These are phyloP conservation scores for Fraxinus sp. DNA, from an alignment of 305 asterid species.

Conservation along the genomic window DNA sequence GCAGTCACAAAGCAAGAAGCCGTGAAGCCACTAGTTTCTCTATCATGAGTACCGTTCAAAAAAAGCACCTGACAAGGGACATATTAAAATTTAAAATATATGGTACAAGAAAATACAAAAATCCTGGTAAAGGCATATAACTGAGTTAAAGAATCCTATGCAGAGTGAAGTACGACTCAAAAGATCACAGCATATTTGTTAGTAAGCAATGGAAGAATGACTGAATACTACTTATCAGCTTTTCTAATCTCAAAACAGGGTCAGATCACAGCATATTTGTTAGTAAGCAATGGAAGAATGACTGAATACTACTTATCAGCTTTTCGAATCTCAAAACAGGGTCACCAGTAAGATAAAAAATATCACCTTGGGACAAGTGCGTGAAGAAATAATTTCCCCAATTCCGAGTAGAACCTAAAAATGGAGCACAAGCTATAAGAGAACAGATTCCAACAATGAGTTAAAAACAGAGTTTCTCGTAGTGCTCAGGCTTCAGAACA, in stretches of 20 bases:
- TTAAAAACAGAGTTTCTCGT: neutral
- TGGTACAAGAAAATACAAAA: neutral
- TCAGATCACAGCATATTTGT: neutral
- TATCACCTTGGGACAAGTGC: conserved; percentile 82
- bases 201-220: neutral
- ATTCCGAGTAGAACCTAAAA: conserved; percentile 81
- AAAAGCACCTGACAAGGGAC: conserved; percentile 60
- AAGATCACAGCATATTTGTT: neutral
- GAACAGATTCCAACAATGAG: neutral
- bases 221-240: conserved; percentile 10
- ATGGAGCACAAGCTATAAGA: conserved; percentile 25
- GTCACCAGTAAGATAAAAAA: neutral
- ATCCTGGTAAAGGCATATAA: neutral
- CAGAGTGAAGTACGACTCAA: conserved; percentile 5
- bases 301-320: conserved; percentile 14
- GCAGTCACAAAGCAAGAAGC: conserved; percentile 87
- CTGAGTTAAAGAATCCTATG: conserved; percentile 3
- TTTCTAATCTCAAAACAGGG: neutral
- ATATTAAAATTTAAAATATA: conserved; percentile 17
- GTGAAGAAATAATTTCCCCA: conserved; percentile 76
- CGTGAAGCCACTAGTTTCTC: conserved; percentile 74
- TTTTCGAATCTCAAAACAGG: neutral
- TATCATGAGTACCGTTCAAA: conserved; percentile 80
- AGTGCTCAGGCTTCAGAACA: neutral
- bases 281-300: neutral